phyloP scores from a whole-genome alignment of 805 yeast genomes.

The Barnettozyma pratensis region DNA sequence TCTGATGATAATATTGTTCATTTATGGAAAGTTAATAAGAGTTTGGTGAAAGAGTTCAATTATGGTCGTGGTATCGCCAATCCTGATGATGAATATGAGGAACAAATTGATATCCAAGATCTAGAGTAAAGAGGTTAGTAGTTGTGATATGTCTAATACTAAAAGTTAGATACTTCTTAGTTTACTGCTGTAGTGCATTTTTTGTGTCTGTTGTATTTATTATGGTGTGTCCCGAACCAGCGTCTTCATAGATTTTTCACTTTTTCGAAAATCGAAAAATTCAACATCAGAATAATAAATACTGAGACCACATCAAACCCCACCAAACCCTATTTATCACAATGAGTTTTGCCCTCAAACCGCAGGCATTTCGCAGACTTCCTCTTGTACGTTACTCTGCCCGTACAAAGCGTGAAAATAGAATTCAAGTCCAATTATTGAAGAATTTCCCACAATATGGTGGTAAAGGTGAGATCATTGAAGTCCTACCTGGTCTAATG shows the following conservation, averaged over 20 bases:
- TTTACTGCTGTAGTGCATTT: no score
- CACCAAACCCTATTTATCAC: background rate
- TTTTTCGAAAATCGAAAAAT: no score
- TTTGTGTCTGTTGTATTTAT: no score
- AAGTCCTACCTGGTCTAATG: constrained; percentile 79
- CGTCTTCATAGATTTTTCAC: no score
- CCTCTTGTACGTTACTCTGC: constrained; percentile 40
- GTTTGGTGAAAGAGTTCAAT: constrained; percentile 28
- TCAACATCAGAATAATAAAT: no score
- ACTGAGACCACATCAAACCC: no score
- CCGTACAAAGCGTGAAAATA: constrained; percentile 43
- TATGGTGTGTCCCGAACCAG: no score
- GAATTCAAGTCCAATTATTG: constrained; percentile 71
- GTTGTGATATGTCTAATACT: background rate
- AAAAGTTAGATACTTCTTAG: background rate
- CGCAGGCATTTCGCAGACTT: constrained; percentile 15
- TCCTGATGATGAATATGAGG: constrained; percentile 7
- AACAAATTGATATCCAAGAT: constrained; percentile 17
- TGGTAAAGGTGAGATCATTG: constrained; percentile 62
- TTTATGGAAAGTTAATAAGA: constrained; percentile 38
- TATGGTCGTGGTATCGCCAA: background rate
- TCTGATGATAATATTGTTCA: constrained; percentile 42
- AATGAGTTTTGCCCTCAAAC: constrained; percentile 11
- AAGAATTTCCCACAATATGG: constrained; percentile 63
- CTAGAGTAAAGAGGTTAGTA: constrained; percentile 14